Base-by-base conservation (phyloP, 768 basidiomycete species). In the Leucocoprinus leucothites region DNA sequence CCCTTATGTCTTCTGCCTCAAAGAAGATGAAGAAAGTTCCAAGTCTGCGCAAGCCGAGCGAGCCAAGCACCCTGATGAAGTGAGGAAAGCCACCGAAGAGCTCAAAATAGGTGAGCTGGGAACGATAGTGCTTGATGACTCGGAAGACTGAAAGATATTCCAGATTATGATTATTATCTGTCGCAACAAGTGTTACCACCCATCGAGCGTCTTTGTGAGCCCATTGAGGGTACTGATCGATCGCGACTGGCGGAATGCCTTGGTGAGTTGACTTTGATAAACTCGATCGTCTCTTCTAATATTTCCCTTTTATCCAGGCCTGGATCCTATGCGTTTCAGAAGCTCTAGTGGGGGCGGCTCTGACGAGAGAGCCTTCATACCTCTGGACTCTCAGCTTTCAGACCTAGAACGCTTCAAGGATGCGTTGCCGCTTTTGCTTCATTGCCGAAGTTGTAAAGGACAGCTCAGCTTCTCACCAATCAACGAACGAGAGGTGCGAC, bases 161-260 rank as follows among this genome's bases (percentile, higher is more conserved):
- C 60, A 94, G 97, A 98, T 69, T 93, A 86, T 66, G 91, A 97
- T 59, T 82, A 90, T 68, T 99, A 98, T 68, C 76, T 99, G 8
- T 82, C 89, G 3, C 82, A 91, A 24, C 97, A 99, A 71, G 83
- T 99, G 28, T 74, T 99, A 2, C 97, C 97, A 3, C 95, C 97
- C 0, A 86, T 98, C 54, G 91, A 97, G 65, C 87, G 97, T 60
- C 72, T 99, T 47, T 99, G 97, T 66, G 97, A 97, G 41, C 88
- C 91, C 1, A 98, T 99, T 43, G 93, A 97, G 62, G 96, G 95
- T 6, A 98, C 95, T 0, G 96, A 98, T 63, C 82, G 91, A 24
- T 76, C 94, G 6, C 82, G 95, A 34, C 74, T 99, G 19, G 97
- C 97, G 0, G 96, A 98, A 73, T 98, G 94, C 67, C 82, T 99